Base-by-base conservation (phyloP, 345 rosid species). In the Psidium guajava region DNA sequence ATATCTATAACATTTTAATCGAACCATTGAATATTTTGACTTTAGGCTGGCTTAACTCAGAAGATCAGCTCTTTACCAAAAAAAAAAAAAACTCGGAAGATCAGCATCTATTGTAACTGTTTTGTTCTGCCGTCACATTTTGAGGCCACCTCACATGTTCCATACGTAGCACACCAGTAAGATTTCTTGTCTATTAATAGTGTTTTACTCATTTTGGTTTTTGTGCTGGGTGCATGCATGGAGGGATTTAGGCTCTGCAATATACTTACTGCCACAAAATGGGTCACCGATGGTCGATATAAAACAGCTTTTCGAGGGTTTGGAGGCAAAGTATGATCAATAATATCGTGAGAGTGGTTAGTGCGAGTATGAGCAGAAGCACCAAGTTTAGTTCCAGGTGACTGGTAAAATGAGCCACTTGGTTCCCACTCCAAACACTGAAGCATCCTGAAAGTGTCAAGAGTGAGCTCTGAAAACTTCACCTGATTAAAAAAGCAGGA, bases 401-500 rank as follows among this genome's bases (percentile, higher is more conserved):
- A 84, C 88, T 91, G 93, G 89, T 92, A 97, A 86, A 97, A 91
- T 77, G 98, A 92, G 89, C 99, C 99, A 87, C 96, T 93, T 36
- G 98, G 98, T 87, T 97, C 99, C 99, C 99, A 97, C 88, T 97
- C 99, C 87, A 97, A 85, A 92, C 96, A 94, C 83, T 97, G 99
- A 90, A 97, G 98, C 97, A 97, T 95, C 95, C 99, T 94, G 86
- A 94, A 97, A 32, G 97, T 88, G 90, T 97, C 98, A 50, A 97
- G 90, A 6, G 98, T 94, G 88, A 97, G 97, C 95, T 97, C 99
- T 4, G 98, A 97, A 91, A 91, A 95, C 92, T 97, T 97, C 89
- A 95, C 94, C 98, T 97, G 94, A 83, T 86, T 69, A 88, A 84
- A 40, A 59, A 54, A 20, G 55, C 44, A 44, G 49, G 83, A 49